Percentiles rank a stretch among this genome's conserved stretches.
Evolutionary conservation across 306 rosid species (phyloP).

Genomic region (Senna siamea): DNA sequence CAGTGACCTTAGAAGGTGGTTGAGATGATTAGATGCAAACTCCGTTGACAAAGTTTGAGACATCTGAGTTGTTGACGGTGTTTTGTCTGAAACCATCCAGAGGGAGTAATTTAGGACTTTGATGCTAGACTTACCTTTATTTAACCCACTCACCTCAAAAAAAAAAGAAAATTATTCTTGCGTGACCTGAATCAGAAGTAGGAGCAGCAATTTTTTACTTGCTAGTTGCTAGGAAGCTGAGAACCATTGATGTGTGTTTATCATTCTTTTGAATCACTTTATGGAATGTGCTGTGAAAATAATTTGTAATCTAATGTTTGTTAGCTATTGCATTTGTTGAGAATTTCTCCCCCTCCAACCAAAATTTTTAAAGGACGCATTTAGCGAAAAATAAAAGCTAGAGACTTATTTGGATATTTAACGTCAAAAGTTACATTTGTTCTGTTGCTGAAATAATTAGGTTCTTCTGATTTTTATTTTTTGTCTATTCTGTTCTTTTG

Average conservation of each 20-base stretch:
- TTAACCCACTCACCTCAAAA: slow-evolving; percentile 45
- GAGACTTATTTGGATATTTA: too few relatives aligned
- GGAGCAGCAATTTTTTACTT: slow-evolving; percentile 42
- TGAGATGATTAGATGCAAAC: slow-evolving; percentile 61
- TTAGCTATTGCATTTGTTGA: background rate
- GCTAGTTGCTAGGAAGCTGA: slow-evolving; percentile 36
- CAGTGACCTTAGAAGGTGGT: slow-evolving; percentile 82
- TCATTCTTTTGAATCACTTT: slow-evolving; percentile 19
- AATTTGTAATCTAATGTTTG: slow-evolving; percentile 22
- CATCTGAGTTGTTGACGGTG: too few relatives aligned
- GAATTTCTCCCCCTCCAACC: too few relatives aligned
- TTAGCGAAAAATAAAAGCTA: too few relatives aligned
- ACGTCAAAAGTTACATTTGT: too few relatives aligned
- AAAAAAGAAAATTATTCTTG: slow-evolving; percentile 31
- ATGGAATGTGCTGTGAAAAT: slow-evolving; percentile 45
- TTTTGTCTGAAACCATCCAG: background rate
- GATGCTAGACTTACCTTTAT: slow-evolving; percentile 33
- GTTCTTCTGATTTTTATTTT: too few relatives aligned
- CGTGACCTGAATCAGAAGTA: slow-evolving; percentile 46
- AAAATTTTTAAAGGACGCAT: too few relatives aligned
- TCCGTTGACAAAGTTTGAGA: too few relatives aligned
- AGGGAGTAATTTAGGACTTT: slow-evolving; percentile 34
- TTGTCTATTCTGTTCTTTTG: too few relatives aligned
- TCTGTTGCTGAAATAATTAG: too few relatives aligned
- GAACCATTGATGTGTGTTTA: slow-evolving; percentile 3